phyloP scores from a whole-genome alignment of 495 filamentous ascomycete species.

The Trichoderma virens region DNA sequence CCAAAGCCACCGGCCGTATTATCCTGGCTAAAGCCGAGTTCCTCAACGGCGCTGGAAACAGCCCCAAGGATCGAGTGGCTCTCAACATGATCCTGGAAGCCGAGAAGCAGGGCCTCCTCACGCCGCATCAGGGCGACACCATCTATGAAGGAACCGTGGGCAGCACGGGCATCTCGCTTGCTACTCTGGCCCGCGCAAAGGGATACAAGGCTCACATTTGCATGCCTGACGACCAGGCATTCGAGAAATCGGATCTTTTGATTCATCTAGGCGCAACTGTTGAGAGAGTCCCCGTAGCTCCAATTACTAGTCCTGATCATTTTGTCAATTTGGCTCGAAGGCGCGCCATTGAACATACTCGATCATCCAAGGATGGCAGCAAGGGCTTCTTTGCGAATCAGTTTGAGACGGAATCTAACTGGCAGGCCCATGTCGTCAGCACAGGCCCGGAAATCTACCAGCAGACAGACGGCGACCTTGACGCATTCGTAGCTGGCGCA shows the following conservation, averaged over 20 bases:
- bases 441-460: conserved; percentile 84
- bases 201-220: conserved; percentile 93
- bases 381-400: conserved; percentile 91
- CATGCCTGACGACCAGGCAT: conserved; percentile 89
- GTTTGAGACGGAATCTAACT: conserved; percentile 88
- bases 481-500: conserved; percentile 93
- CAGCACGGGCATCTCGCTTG: conserved; percentile 88
- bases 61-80: conserved; percentile 92
- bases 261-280: conserved; percentile 85
- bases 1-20: conserved; percentile 82
- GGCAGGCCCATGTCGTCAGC: conserved; percentile 67
- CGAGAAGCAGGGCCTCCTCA: conserved; percentile 68
- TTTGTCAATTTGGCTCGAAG: conserved; percentile 90
- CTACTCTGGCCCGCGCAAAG: conserved; percentile 74
- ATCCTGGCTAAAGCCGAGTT: conserved; percentile 97
- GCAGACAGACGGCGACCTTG: conserved; percentile 68
- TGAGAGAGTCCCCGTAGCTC: conserved; percentile 80
- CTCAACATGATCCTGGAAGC: conserved; percentile 81
- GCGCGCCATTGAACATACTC: conserved; percentile 62
- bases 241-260: conserved; percentile 83
- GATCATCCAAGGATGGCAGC: conserved; percentile 30
- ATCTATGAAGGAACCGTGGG: conserved; percentile 98
- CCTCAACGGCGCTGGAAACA: conserved; percentile 90
- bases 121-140: conserved; percentile 75
- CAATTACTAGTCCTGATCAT: conserved; percentile 82